Evolutionary conservation across 805 yeast species (phyloP).

Genomic region (Pichia phayaonensis): DNA sequence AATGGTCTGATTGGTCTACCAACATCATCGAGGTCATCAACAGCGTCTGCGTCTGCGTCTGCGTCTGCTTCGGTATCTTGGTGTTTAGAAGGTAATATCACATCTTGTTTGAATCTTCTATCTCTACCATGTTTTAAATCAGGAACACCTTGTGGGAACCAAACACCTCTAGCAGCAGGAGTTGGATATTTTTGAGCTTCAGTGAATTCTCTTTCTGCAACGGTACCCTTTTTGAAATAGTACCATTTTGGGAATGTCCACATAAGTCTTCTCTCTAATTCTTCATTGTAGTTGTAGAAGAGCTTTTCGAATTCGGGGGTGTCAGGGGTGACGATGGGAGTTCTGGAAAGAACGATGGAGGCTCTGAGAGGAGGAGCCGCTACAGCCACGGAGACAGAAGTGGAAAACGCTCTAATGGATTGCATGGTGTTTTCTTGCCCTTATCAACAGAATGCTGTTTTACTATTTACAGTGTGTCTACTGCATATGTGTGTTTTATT

Average conservation of each 20-base stretch:
- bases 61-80: slow-evolving; percentile 8
- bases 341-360: slow-evolving; percentile 47
- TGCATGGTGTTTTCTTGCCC: neutral
- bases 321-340: slow-evolving; percentile 79
- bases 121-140: slow-evolving; percentile 86
- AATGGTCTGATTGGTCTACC: slow-evolving; percentile 63
- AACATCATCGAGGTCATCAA: slow-evolving; percentile 43
- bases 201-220: slow-evolving; percentile 74
- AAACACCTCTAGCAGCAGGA: slow-evolving; percentile 63
- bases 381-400: slow-evolving; percentile 10
- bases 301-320: slow-evolving; percentile 61
- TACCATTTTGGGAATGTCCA: slow-evolving; percentile 96
- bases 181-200: slow-evolving; percentile 72
- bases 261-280: slow-evolving; percentile 83
- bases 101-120: slow-evolving; percentile 70
- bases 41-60: slow-evolving; percentile 9
- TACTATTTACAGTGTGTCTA: neutral
- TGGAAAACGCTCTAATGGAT: neutral
- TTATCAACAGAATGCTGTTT: neutral
- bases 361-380: slow-evolving; percentile 8
- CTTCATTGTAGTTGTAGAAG: slow-evolving; percentile 77
- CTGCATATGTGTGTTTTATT: too few relatives aligned
- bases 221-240: slow-evolving; percentile 83
- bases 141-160: slow-evolving; percentile 78
- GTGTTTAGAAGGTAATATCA: slow-evolving; percentile 63